These are phyloP conservation scores for Oryza nivara DNA, from an alignment of 176 grass and related monocot species.

Conservation along the genomic window DNA sequence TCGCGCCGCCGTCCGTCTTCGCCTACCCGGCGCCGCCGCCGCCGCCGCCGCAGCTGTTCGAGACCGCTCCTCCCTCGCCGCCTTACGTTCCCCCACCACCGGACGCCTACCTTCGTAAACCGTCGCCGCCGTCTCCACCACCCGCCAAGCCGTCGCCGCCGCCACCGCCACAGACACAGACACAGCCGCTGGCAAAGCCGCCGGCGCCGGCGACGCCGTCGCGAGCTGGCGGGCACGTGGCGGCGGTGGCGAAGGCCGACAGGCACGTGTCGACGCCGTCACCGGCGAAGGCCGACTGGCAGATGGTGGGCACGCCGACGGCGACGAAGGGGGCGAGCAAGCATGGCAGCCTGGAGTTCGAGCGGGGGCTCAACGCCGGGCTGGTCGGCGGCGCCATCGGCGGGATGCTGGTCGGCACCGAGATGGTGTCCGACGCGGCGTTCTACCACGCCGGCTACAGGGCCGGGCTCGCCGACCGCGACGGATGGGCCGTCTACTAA, in stretches of 20 bases:
- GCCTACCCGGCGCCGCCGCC: conserved; percentile 32
- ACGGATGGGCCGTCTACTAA: conserved; percentile 4
- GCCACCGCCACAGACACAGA: background rate
- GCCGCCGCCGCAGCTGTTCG: background rate
- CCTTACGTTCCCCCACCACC: background rate
- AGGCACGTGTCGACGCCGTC: background rate
- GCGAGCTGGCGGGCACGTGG: background rate
- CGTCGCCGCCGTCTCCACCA: background rate
- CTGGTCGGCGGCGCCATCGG: conserved; percentile 46
- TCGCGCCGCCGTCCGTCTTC: conserved; percentile 17
- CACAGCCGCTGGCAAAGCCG: background rate
- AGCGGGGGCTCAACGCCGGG: conserved; percentile 55
- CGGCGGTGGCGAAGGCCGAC: background rate
- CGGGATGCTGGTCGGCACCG: conserved; percentile 53
- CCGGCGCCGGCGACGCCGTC: background rate
- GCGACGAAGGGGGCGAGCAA: conserved; percentile 3
- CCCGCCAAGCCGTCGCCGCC: background rate
- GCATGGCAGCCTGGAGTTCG: conserved; percentile 36
- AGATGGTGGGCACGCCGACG: conserved; percentile 6
- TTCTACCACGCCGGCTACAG: conserved; percentile 62
- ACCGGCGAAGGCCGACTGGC: background rate
- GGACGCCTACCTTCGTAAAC: background rate
- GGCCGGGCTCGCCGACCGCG: conserved; percentile 48
- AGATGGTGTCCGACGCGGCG: conserved; percentile 54
- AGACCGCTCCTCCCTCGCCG: background rate